phyloP scores from a whole-genome alignment of 305 asterid species.

The Caryopteris hybrid region DNA sequence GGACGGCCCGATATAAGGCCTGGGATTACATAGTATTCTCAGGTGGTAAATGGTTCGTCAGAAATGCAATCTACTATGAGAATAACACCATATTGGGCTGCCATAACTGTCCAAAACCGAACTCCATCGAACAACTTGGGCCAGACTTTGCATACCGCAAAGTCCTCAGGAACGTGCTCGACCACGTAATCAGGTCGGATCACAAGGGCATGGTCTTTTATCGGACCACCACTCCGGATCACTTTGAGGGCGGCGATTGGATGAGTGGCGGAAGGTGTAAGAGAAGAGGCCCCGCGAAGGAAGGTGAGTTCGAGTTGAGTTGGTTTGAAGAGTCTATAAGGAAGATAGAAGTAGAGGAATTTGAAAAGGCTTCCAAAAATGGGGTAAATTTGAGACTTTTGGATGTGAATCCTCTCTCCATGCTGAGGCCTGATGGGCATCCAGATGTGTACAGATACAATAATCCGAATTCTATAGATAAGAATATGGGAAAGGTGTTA shows the following conservation, averaged over 20 bases:
- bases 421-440: slow-evolving; percentile 83
- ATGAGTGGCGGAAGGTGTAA: slow-evolving; percentile 59
- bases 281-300: slow-evolving; percentile 52
- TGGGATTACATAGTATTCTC: slow-evolving; percentile 63
- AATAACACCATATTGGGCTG: slow-evolving; percentile 53
- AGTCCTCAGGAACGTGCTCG: slow-evolving; percentile 43
- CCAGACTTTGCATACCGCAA: slow-evolving; percentile 45
- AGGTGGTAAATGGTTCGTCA: slow-evolving; percentile 70
- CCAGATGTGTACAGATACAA: slow-evolving; percentile 65
- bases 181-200: slow-evolving; percentile 38
- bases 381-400: slow-evolving; percentile 56
- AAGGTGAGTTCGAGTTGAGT: slow-evolving; percentile 44
- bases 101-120: slow-evolving; percentile 59
- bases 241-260: slow-evolving; percentile 80
- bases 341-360: slow-evolving; percentile 44
- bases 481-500: slow-evolving; percentile 37
- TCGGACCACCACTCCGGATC: slow-evolving; percentile 56
- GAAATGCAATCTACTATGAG: slow-evolving; percentile 57
- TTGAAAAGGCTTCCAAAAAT: slow-evolving; percentile 35
- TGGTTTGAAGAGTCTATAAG: slow-evolving; percentile 39
- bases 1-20: slow-evolving; percentile 48
- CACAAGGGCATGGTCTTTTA: slow-evolving; percentile 59
- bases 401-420: slow-evolving; percentile 56
- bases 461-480: slow-evolving; percentile 36
- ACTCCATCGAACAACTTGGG: slow-evolving; percentile 57